Evolutionary conservation across 139 green algal species (phyloP).

Genomic region (Ostreobium quekettii): DNA sequence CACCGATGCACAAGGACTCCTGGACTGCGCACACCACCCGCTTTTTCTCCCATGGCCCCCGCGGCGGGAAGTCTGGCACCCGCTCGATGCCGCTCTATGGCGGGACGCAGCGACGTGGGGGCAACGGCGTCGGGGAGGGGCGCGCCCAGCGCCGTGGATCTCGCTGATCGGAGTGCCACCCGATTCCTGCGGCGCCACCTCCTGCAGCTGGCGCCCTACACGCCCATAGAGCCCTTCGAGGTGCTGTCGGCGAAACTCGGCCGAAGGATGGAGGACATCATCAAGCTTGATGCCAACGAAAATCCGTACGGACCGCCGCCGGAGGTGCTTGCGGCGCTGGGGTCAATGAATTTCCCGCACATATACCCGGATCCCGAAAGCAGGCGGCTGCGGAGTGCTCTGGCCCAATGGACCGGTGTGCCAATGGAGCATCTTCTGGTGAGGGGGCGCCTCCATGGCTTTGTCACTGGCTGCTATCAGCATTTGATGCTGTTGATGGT

Average conservation of each 20-base stretch:
- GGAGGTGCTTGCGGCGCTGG: slow-evolving; percentile 84
- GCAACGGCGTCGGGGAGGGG: too few relatives aligned
- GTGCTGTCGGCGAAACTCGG: slow-evolving; percentile 72
- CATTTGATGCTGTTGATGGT: too few relatives aligned
- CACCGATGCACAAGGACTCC: too few relatives aligned
- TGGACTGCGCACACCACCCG: too few relatives aligned
- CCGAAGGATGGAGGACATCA: slow-evolving; percentile 74
- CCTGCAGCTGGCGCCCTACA: slow-evolving; percentile 85
- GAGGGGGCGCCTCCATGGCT: too few relatives aligned
- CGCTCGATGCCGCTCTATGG: too few relatives aligned
- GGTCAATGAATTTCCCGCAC: slow-evolving; percentile 79
- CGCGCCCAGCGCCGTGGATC: too few relatives aligned
- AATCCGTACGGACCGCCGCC: slow-evolving; percentile 97
- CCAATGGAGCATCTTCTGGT: slow-evolving; percentile 86
- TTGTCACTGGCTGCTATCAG: too few relatives aligned
- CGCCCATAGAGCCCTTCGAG: slow-evolving; percentile 97
- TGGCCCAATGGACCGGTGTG: slow-evolving; percentile 64
- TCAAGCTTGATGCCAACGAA: slow-evolving; percentile 99
- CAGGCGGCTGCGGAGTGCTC: slow-evolving; percentile 56
- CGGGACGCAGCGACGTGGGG: too few relatives aligned
- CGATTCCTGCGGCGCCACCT: slow-evolving; percentile 91
- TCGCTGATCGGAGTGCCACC: too few relatives aligned
- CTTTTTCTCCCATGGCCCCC: too few relatives aligned
- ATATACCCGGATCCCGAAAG: slow-evolving; percentile 98
- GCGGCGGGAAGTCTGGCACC: too few relatives aligned